A percentile compares a stretch with the other conserved stretches of the same genome.
phyloP scores from a whole-genome alignment of 345 rosid species.

The Aquilaria yunnanensis region DNA sequence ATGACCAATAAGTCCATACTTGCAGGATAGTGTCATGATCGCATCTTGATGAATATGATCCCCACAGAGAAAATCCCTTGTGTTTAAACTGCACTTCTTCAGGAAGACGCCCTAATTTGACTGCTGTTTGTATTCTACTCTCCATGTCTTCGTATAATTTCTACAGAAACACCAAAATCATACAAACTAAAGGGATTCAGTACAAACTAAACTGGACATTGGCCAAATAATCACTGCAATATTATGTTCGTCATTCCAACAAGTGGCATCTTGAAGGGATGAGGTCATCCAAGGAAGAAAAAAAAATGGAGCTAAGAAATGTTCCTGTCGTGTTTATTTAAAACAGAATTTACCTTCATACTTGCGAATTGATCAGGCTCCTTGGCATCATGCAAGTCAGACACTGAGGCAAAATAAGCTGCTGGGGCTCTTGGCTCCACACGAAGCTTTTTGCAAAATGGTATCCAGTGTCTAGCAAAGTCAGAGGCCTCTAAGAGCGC shows the following conservation, averaged over 20 bases:
- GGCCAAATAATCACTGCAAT: no score
- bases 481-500: slow-evolving; percentile 48
- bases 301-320: background rate
- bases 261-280: background rate
- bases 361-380: slow-evolving; percentile 8
- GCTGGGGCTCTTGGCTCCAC: slow-evolving; percentile 60
- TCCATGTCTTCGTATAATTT: slow-evolving; percentile 18
- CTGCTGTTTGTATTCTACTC: slow-evolving; percentile 9
- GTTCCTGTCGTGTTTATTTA: no score
- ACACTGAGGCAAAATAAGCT: slow-evolving; percentile 34
- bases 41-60: slow-evolving; percentile 22
- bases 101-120: background rate
- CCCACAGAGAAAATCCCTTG: slow-evolving; percentile 35
- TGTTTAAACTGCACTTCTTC: slow-evolving; percentile 9
- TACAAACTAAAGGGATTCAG: background rate
- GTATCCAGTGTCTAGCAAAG: slow-evolving; percentile 56
- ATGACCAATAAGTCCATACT: slow-evolving; percentile 20
- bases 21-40: slow-evolving; percentile 49
- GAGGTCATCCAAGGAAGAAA: no score
- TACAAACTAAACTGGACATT: no score
- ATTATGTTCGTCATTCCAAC: no score
- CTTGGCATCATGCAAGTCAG: background rate
- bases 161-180: background rate
- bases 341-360: slow-evolving; percentile 13
- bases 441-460: slow-evolving; percentile 43